Evolutionary conservation across 441 rosid genomes (phyloP), one percentile per base, ranked within the genome.

Genomic region (Jatropha multifida): DNA sequence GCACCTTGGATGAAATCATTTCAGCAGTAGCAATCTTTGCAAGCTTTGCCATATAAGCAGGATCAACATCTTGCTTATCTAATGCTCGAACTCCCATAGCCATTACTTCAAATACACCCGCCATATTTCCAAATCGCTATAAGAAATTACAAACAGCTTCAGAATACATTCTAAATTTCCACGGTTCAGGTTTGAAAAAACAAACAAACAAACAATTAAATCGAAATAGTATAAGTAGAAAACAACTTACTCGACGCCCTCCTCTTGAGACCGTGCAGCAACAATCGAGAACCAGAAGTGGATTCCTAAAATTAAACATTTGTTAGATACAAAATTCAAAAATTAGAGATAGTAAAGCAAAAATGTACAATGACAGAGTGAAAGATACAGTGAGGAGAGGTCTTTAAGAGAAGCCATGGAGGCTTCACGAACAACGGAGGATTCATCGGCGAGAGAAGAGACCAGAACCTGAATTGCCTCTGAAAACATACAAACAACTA

Each of bases 51-150:
- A 93, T 84, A 81, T 89, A 90, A 78, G 81, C 78, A 71, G 87
- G 87, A 86, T 96, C 99, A 68, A 85, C 84, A 40, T 92, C 94
- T 38, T 75, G 81, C 76, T 68, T 71, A 77, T 89, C 87, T 69
- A 96, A 80, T 62, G 90, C 90, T 37, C 86, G 83, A 79, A 96
- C 94, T 70, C 91, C 89, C 52, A 90, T 81, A 13, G 99, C 92
- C 99, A 93, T 92, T 6, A 96, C 97, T 85, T 96, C 95, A 84
- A 96, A 96, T 44, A 92, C 85, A 74, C 97, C 99, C 66, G 98
- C 99, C 93, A 96, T 87, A 82, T 96, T 96, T 66, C 97, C 87
- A 80, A 90, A 93, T 65, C 98, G 85, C 99, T 96, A 84, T 58
- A 18, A 80, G 56, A 74, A n/a, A 61, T 41, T 17, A 54, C 13